A percentile compares a stretch with the other conserved stretches of the same genome.
phyloP scores from a whole-genome alignment of 768 basidiomycete genomes.

The Cystoderma amianthinum region DNA sequence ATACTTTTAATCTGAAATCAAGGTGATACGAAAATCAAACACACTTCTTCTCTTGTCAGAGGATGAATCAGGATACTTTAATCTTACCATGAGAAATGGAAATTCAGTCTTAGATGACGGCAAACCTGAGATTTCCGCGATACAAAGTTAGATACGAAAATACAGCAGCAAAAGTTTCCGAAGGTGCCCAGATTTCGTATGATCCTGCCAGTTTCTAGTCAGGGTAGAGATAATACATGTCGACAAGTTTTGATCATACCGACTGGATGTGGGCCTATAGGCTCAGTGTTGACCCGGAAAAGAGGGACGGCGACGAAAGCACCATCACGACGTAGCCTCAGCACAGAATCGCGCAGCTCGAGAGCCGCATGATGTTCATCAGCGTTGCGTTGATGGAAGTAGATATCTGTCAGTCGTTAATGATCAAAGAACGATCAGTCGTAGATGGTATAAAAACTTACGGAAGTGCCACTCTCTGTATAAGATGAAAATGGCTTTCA shows the following conservation, averaged over 20 bases:
- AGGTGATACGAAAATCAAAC: conserved; percentile 11
- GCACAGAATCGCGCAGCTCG: conserved; percentile 62
- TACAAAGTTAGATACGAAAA: conserved; percentile 71
- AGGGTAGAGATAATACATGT: background rate
- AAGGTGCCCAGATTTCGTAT: conserved; percentile 77
- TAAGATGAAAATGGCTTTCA: background rate
- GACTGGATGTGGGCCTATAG: conserved; percentile 71
- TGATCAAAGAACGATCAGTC: conserved; percentile 1
- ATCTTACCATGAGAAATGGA: background rate
- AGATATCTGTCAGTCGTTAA: conserved; percentile 47
- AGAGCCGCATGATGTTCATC: conserved; percentile 59
- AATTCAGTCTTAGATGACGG: background rate
- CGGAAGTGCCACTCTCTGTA: conserved; percentile 78
- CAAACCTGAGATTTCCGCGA: conserved; percentile 60
- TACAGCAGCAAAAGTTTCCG: conserved; percentile 67
- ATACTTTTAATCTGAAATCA: no score
- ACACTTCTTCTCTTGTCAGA: conserved; percentile 61
- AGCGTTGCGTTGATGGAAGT: conserved; percentile 65
- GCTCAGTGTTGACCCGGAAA: conserved; percentile 60
- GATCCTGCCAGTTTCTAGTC: conserved; percentile 39
- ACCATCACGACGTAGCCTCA: conserved; percentile 64
- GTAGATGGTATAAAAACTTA: conserved; percentile 21
- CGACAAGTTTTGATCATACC: conserved; percentile 31
- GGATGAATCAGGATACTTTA: conserved; percentile 71
- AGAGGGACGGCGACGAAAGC: conserved; percentile 78